Base-by-base conservation (phyloP, 805 yeast genomes). In the Starmera pachycereana region DNA sequence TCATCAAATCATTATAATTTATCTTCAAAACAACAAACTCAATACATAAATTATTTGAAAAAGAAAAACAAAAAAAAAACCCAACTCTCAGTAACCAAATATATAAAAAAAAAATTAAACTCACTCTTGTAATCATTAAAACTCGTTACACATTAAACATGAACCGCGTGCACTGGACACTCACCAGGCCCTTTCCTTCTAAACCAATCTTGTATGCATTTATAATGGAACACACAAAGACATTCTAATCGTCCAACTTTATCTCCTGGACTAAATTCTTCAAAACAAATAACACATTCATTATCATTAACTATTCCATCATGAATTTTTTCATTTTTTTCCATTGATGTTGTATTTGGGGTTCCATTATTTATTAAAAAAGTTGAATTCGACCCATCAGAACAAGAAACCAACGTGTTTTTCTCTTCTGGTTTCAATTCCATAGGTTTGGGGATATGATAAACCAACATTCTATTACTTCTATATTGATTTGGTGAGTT, bases 251-350 rank as follows among this genome's bases (percentile, higher is more conserved):
- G 65, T 0, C 95, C 97, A 13, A 92, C 90, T 52, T 81, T 81
- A 40, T 88, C 92, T 2, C 95, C 95, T 0, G 89, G 85, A 37
- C 64, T 62, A 57, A 89, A 76, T 14, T 85, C 95, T 56, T 92
- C 98, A 45, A 90, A 75, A 54, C 99, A 92, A 19, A 92, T 90
- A 12, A 87, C 90, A 58, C 99, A 92, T 58, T 92, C 97, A 37
- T 76, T 75, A 29, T 69, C 78, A 13, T 65, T 6, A 22, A 22
- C 27, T 22, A 22, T 22, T 8, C 9, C 67, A 25, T 63, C 55
- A 50, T 57, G 42, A 6, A 33, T 4, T 52, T 57, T 37, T 32
- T 42, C 34, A 29, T 44, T 37, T 28, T 38, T 39, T 12, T 43
- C 13, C 12, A 13, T 9, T 41, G 16, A 31, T 38, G 8, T 32